Evolutionary conservation across 2,329 filamentous ascomycete species (phyloP).

Genomic region (Fusarium xylarioides): DNA sequence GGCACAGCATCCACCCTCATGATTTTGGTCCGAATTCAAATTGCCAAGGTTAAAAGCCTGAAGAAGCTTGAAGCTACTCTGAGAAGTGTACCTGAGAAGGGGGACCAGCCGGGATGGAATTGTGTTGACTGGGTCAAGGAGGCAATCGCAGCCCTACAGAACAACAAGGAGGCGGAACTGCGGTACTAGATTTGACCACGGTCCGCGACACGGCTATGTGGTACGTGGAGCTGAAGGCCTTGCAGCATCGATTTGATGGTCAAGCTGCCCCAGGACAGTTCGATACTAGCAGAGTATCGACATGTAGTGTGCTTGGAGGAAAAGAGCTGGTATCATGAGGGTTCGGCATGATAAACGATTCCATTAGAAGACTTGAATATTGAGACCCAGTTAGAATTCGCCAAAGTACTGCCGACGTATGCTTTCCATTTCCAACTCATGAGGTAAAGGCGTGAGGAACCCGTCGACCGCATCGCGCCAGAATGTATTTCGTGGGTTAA

Average conservation of each 20-base stretch:
- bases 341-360: neutral
- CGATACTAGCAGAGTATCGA: constrained; percentile 45
- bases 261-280: constrained; percentile 32
- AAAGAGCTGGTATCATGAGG: neutral
- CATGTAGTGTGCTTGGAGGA: constrained; percentile 48
- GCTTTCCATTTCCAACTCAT: constrained; percentile 33
- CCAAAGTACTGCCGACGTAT: constrained; percentile 29
- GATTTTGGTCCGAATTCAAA: neutral
- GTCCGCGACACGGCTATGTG: neutral
- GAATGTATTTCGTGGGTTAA: constrained; percentile 29
- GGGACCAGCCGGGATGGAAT: neutral
- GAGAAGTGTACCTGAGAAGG: neutral
- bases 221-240: neutral
- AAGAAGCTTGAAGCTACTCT: neutral
- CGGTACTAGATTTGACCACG: rapidly evolving
- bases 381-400: neutral
- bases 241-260: neutral
- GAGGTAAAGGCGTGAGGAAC: constrained; percentile 18
- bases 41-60: neutral
- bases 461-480: constrained; percentile 32
- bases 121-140: neutral
- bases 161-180: rapidly evolving
- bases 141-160: neutral
- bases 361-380: too few relatives aligned
- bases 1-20: neutral